These are phyloP conservation scores for Cyclaneusma minus DNA, from an alignment of 2,329 filamentous ascomycete species.

Conservation along the genomic window DNA sequence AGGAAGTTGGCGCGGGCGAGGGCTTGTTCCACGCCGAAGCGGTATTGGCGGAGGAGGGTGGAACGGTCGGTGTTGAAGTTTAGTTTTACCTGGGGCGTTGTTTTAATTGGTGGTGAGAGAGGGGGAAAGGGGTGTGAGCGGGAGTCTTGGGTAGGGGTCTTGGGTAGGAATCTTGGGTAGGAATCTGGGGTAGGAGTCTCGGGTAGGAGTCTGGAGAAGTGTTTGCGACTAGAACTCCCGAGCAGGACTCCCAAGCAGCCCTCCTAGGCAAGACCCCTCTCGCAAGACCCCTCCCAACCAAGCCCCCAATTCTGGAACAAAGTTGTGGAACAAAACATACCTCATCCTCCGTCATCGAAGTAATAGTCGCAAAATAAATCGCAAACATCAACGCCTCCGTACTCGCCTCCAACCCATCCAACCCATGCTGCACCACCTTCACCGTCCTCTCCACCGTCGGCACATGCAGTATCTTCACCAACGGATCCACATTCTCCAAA, in stretches of 20 bases:
- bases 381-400: conserved; percentile 34
- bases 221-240: too few relatives aligned
- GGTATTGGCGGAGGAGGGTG: conserved; percentile 29
- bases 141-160: conserved; percentile 22
- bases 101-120: conserved; percentile 2
- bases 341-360: conserved; percentile 19
- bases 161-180: conserved; percentile 17
- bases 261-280: too few relatives aligned
- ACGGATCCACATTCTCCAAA: conserved; percentile 57
- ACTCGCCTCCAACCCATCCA: conserved; percentile 33
- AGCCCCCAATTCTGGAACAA: conserved; percentile 2
- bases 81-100: conserved; percentile 12
- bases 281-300: conserved; percentile 4
- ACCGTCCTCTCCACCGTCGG: conserved; percentile 49
- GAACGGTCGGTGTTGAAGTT: conserved; percentile 26
- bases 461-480: conserved; percentile 57
- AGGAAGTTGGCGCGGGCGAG: conserved; percentile 38
- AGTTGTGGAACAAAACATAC: too few relatives aligned
- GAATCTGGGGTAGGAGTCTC: too few relatives aligned
- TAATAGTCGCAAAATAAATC: conserved; percentile 39
- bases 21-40: conserved; percentile 37
- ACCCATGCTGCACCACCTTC: conserved; percentile 41
- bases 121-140: not conserved
- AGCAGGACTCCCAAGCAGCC: too few relatives aligned
- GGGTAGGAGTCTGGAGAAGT: too few relatives aligned